Percentiles rank a stretch among this genome's conserved stretches.
Evolutionary conservation across 139 green algal genomes (phyloP).

Genomic region (Coelastrella sp.): DNA sequence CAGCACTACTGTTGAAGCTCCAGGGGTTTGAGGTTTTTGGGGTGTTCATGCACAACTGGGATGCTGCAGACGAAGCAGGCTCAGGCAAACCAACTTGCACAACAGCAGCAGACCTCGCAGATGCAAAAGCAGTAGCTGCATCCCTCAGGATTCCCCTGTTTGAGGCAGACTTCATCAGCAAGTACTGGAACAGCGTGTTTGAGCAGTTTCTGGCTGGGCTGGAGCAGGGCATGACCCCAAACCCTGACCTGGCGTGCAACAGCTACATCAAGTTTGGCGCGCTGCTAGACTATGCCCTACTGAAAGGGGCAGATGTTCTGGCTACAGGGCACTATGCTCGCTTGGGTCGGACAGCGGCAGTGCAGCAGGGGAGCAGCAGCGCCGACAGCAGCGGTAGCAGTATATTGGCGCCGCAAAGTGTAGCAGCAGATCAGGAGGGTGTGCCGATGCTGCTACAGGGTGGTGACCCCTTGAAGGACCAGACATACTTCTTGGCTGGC

Average conservation of each 20-base stretch:
- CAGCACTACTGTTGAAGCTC: constrained; percentile 72
- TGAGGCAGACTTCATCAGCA: constrained; percentile 79
- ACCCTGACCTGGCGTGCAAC: constrained; percentile 92
- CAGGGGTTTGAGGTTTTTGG: constrained; percentile 70
- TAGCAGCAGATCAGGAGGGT: not conserved
- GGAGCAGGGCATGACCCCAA: constrained; percentile 78
- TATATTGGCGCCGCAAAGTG: not conserved
- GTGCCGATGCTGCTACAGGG: constrained; percentile 69
- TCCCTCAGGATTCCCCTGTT: constrained; percentile 72
- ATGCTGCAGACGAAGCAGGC: constrained; percentile 79
- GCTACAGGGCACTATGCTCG: constrained; percentile 87
- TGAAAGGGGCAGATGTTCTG: constrained; percentile 70
- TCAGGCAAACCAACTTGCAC: constrained; percentile 12
- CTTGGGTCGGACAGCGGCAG: constrained; percentile 27
- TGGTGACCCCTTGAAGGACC: constrained; percentile 78
- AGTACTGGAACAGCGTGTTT: constrained; percentile 90
- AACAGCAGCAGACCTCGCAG: constrained; percentile 5
- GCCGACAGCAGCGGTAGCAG: not conserved
- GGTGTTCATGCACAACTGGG: constrained; percentile 91
- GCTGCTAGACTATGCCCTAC: constrained; percentile 63
- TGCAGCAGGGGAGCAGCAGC: too few relatives aligned
- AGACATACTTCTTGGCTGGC: constrained; percentile 86
- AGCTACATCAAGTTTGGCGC: constrained; percentile 88
- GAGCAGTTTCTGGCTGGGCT: constrained; percentile 70
- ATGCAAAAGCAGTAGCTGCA: constrained; percentile 5